A percentile compares a stretch with the other conserved stretches of the same genome.
Evolutionary conservation across 2,329 filamentous ascomycete species (phyloP).

Genomic region (Rhexocercosporidium sp.): DNA sequence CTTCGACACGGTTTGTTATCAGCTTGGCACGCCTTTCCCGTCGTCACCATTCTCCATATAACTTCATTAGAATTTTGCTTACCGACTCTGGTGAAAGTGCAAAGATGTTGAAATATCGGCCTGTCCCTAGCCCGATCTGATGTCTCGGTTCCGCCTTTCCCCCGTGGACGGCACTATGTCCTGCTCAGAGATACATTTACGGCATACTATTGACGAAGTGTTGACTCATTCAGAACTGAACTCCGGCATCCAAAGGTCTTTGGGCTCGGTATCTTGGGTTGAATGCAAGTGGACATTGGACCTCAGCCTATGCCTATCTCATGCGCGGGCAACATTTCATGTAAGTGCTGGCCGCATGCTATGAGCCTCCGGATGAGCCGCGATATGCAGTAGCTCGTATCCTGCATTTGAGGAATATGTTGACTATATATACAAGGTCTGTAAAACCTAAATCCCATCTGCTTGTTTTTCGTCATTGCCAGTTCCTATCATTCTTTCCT

Average conservation of each 20-base stretch:
- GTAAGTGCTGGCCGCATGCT: background rate
- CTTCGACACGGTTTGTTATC: constrained; percentile 11
- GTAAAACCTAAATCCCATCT: background rate
- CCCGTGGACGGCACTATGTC: background rate
- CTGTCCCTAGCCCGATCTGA: constrained; percentile 3
- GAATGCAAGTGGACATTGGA: constrained; percentile 5
- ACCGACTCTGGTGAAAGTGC: constrained; percentile 4
- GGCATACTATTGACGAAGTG: background rate
- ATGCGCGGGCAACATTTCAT: background rate
- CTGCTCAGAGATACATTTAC: background rate
- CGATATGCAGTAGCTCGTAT: background rate
- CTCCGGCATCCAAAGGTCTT: background rate
- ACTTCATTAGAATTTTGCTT: background rate
- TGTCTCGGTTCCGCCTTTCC: constrained; percentile 4
- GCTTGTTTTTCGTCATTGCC: background rate
- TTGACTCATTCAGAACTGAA: background rate
- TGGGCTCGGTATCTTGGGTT: background rate
- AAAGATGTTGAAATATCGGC: constrained; percentile 5
- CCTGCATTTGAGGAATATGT: background rate
- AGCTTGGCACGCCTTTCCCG: constrained; percentile 7
- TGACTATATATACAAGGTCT: background rate
- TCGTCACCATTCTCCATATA: constrained; percentile 1
- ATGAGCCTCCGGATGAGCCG: background rate
- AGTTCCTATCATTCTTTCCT: background rate
- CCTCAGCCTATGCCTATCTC: constrained; percentile 1